These are phyloP conservation scores for Penicillium argentinense DNA, from an alignment of 495 filamentous ascomycete species.

Conservation along the genomic window DNA sequence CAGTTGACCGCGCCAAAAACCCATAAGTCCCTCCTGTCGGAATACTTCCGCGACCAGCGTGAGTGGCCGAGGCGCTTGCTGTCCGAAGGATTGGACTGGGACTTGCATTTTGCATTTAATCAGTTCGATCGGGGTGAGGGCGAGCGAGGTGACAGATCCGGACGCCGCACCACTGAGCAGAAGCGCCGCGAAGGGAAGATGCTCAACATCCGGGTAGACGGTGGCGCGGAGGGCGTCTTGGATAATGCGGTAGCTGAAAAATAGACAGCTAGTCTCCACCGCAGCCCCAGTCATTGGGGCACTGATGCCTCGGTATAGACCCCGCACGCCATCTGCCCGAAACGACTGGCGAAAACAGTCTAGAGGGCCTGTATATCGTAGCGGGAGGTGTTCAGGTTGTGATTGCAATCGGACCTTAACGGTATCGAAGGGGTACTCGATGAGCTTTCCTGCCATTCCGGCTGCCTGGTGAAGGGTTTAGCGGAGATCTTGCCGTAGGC, in stretches of 20 bases:
- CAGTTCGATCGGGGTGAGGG: constrained; percentile 93
- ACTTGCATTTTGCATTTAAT: constrained; percentile 99
- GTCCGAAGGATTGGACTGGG: constrained; percentile 43
- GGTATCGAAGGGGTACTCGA: constrained; percentile 98
- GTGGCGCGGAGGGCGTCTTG: constrained; percentile 66
- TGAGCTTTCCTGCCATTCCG: constrained; percentile 88
- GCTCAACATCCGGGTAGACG: constrained; percentile 48
- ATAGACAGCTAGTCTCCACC: constrained; percentile 88
- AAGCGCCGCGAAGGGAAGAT: constrained; percentile 70
- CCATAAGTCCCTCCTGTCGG: constrained; percentile 72
- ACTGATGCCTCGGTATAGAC: constrained; percentile 90
- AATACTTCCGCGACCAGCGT: constrained; percentile 73
- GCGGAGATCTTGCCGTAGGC: constrained; percentile 15
- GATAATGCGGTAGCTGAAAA: constrained; percentile 78
- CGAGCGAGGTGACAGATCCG: constrained; percentile 86
- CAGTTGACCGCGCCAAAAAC: constrained; percentile 94
- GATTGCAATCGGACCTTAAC: constrained; percentile 77
- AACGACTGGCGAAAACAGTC: constrained; percentile 92
- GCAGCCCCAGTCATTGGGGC: constrained; percentile 91
- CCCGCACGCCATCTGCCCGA: constrained; percentile 64
- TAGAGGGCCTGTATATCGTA: constrained; percentile 80
- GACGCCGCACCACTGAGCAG: constrained; percentile 76
- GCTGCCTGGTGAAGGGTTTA: constrained; percentile 55
- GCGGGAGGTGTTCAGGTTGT: constrained; percentile 79
- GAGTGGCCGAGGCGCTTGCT: constrained; percentile 49